phyloP scores from a whole-genome alignment of 768 basidiomycete genomes.

The Saitozyma sp. region DNA sequence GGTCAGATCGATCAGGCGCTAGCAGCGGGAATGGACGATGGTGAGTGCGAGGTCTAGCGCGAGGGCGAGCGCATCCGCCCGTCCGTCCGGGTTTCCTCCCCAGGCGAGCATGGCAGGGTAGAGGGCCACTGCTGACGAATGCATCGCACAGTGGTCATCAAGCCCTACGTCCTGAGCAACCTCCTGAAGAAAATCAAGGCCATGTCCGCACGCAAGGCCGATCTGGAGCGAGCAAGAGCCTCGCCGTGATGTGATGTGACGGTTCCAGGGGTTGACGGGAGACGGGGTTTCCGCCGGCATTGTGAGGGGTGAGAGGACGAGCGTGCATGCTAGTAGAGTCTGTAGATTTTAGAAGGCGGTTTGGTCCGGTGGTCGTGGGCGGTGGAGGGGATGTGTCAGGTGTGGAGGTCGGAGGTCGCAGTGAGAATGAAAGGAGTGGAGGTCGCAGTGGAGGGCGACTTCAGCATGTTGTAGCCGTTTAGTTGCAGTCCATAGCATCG shows the following conservation, averaged over 20 bases:
- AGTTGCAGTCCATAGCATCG: too few relatives aligned
- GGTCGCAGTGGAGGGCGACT: constrained; percentile 20
- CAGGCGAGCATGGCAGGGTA: neutral
- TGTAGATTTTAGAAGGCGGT: neutral
- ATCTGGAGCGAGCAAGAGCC: constrained; percentile 11
- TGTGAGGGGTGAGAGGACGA: constrained; percentile 10
- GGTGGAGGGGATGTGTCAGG: constrained; percentile 1
- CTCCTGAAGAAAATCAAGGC: constrained; percentile 38
- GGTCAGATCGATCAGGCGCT: constrained; percentile 48
- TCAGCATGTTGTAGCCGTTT: constrained; percentile 28
- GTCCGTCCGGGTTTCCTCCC: neutral
- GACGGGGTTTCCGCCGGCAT: too few relatives aligned
- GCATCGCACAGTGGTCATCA: constrained; percentile 35
- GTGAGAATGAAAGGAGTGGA: constrained; percentile 4
- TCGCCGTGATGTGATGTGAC: constrained; percentile 36
- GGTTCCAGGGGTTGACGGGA: constrained; percentile 29
- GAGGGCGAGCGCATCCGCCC: too few relatives aligned
- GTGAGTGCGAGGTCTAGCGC: too few relatives aligned
- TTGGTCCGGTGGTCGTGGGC: constrained; percentile 1
- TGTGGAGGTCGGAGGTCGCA: constrained; percentile 5
- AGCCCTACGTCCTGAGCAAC: constrained; percentile 37
- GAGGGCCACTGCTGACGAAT: neutral
- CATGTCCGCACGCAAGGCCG: constrained; percentile 11
- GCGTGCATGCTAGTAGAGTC: constrained; percentile 15
- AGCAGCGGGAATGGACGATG: constrained; percentile 47